These are phyloP conservation scores for Boletus bicolor DNA, from an alignment of 768 basidiomycete species.

Conservation along the genomic window DNA sequence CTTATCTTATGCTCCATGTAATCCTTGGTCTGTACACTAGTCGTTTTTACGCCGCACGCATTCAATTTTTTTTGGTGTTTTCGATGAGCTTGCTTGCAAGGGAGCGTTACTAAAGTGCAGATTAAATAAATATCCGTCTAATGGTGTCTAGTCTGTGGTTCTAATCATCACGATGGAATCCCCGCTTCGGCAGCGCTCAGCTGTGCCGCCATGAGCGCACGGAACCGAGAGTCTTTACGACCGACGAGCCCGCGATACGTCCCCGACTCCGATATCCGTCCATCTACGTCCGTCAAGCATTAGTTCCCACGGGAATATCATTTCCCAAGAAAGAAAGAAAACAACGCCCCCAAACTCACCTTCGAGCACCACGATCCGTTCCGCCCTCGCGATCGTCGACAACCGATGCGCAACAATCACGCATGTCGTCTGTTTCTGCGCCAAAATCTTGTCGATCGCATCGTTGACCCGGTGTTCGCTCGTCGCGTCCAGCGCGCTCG, in stretches of 20 bases:
- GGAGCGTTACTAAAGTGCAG: neutral
- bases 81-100: constrained; percentile 7
- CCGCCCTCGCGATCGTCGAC: constrained; percentile 87
- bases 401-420: constrained; percentile 87
- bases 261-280: constrained; percentile 78
- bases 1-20: constrained; percentile 1
- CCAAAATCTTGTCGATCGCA: constrained; percentile 85
- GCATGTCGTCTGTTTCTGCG: constrained; percentile 77
- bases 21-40: constrained; percentile 8
- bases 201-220: constrained; percentile 87
- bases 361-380: constrained; percentile 87
- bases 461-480: constrained; percentile 84
- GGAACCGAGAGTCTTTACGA: constrained; percentile 72
- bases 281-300: constrained; percentile 41
- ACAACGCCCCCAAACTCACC: constrained; percentile 37
- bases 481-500: constrained; percentile 83
- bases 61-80: neutral
- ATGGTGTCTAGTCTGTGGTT: neutral
- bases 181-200: constrained; percentile 47
- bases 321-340: too few species aligned
- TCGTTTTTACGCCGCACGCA: neutral
- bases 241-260: constrained; percentile 77
- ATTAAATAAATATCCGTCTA: constrained; percentile 3
- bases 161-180: constrained; percentile 1
- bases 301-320: neutral